phyloP scores from a whole-genome alignment of 148 eudicot species.

The Vaccinium macrocarpon region DNA sequence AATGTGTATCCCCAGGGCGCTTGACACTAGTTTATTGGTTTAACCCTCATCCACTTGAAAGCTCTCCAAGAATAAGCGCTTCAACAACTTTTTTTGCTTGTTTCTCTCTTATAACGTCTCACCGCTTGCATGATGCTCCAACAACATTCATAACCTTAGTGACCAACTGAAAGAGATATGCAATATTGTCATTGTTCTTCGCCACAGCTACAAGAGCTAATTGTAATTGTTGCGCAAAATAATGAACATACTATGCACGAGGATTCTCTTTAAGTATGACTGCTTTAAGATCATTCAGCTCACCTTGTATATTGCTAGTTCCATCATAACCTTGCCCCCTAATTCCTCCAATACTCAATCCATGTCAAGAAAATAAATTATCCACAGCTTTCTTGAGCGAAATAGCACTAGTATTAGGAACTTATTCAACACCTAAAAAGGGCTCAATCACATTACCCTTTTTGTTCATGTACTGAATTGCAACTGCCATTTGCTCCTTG shows the following conservation, averaged over 20 bases:
- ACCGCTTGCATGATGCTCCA: not conserved
- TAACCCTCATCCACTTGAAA: constrained; percentile 12
- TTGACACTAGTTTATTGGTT: constrained; percentile 16
- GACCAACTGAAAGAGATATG: not conserved
- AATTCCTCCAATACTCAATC: not conserved
- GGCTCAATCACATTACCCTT: not conserved
- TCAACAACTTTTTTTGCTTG: not conserved
- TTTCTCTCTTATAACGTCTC: not conserved
- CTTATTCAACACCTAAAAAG: not conserved
- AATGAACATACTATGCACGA: not conserved
- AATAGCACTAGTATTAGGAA: not conserved
- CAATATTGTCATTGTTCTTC: not conserved
- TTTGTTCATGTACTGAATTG: not conserved
- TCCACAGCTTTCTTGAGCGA: not conserved
- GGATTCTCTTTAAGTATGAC: not conserved
- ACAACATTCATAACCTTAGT: not conserved
- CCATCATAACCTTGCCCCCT: not conserved
- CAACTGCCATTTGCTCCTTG: not conserved
- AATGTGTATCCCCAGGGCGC: constrained; percentile 19
- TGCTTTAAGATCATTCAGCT: not conserved
- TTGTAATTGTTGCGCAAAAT: not conserved
- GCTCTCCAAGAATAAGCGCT: constrained; percentile 10
- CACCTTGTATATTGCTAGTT: not conserved
- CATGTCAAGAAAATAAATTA: not conserved
- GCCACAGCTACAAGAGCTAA: not conserved